Base-by-base conservation (phyloP, 1,284 basidiomycete genomes). In the Dichomitus squalens region DNA sequence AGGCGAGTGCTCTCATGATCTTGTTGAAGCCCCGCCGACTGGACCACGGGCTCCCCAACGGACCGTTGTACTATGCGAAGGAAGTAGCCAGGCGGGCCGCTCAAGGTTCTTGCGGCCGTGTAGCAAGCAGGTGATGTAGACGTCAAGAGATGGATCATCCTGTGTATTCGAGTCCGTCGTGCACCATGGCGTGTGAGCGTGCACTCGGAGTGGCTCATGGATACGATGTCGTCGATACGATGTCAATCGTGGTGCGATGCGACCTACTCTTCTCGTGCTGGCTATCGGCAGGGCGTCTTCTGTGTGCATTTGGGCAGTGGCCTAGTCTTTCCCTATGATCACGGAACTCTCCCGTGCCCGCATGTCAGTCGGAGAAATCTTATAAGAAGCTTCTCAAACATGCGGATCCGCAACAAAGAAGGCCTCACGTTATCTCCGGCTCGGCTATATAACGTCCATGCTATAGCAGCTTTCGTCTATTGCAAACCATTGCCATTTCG, bases 1-100 rank as follows among this genome's bases (percentile, higher is more conserved):
- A n/a, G n/a, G 6, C 11, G 34, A 35, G 12, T 52, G 20, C 44
- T 27, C 50, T 31, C 58, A 55, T 55, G 53, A 59, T 55, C 53
- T 44, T 52, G 38, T 47, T 36, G 47, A 49, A 34, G 33, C 3
- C 40, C 48, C 25, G 11, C 33, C 27, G 18, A 35, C 21, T 4
- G 20, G 11, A 35, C 39, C 55, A 16, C 31, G 41, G 14, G 23
- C 41, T 27, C 41, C 46, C 20, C 14, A 7, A 35, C 54, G 54
- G 54, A 18, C 54, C 54, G 54, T 23, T 21, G 20, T 31, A n/a
- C 33, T n/a, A 14, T 9, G 14, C 49, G 35, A n/a, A 14, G 3
- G 25, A 29, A 36, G n/a, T 12, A 4, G 4, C 49, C 6, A 27
- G 8, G 21, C 54, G 54, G 54, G 5, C 54, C 54, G 54, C 34